Evolutionary conservation across 805 yeast genomes (phyloP).

Genomic region (Wickerhamiella azymoides): DNA sequence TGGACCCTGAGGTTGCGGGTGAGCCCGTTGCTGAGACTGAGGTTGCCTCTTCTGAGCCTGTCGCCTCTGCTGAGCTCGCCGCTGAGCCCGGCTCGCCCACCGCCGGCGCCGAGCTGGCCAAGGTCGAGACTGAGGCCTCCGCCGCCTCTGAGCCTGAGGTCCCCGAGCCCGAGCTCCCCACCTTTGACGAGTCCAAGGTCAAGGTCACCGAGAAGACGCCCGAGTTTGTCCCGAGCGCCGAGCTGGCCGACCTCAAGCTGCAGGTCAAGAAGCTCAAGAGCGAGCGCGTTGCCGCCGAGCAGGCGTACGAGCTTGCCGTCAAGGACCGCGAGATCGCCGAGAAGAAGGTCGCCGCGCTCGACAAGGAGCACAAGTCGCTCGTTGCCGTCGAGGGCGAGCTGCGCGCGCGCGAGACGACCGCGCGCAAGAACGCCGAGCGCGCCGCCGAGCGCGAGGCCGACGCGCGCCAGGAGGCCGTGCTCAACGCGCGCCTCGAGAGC

Average conservation of each 20-base stretch:
- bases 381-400: slow-evolving; percentile 1
- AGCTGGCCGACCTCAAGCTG: slow-evolving; percentile 7
- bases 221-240: background rate
- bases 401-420: background rate
- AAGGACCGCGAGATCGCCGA: slow-evolving; percentile 5
- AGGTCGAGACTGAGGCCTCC: background rate
- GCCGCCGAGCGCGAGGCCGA: slow-evolving; percentile 9
- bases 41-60: background rate
- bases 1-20: background rate
- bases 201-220: slow-evolving; percentile 4
- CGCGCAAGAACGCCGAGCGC: background rate
- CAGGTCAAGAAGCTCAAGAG: slow-evolving; percentile 6
- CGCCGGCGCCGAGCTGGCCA: background rate
- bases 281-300: slow-evolving; percentile 3
- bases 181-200: slow-evolving; percentile 3
- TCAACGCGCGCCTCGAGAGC: slow-evolving; percentile 7
- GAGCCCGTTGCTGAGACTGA: background rate
- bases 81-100: background rate
- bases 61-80: background rate
- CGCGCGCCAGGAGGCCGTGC: slow-evolving; percentile 6
- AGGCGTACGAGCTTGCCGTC: slow-evolving; percentile 13
- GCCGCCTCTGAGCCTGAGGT: background rate
- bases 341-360: slow-evolving; percentile 2
- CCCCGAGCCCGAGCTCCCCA: background rate
- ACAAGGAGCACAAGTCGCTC: slow-evolving; percentile 4